Base-by-base conservation (phyloP, 2,329 filamentous ascomycete genomes). In the Colletotrichum australisinense region DNA sequence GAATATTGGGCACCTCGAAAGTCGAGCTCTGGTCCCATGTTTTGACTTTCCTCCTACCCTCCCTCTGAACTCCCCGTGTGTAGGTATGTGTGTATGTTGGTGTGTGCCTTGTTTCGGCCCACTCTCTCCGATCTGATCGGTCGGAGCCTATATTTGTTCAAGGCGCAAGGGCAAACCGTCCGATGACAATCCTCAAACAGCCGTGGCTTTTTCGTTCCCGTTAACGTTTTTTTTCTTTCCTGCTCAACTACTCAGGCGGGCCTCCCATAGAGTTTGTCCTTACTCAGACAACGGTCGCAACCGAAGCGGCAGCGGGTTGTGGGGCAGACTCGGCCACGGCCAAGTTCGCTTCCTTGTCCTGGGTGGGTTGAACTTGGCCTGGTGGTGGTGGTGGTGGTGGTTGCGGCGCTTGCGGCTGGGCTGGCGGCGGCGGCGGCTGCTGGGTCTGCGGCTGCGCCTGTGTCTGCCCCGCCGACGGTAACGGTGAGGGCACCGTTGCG, bases 111-210 rank as follows among this genome's bases (percentile, higher is more conserved):
- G 71, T 73, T 70, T 71, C 71, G 60, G 71, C 38, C 7, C 35
- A 30, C 28, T 49, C 22, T 9, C 68, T 60, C 46, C 62, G 62
- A 70, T 71, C 71, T 60, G 49, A 62, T 73, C 70, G 67, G 70
- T 49, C 24, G 56, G 35, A 73, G 67, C 70, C 53, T 69, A 70
- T 49, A 19, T 14, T 24, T 30, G 52, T 65, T 65, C 22, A 65
- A 32, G 52, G 46, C 46, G 46, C n/a, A 26, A 12, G 12, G 26
- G 4, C 14, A 22, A 60, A 28, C 28, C 53, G 69, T 69, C 67
- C 57, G 22, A 60, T 55, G 22, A 42, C 8, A 19, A 42, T 46
- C 14, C 63, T 46, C 52, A 57, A 57, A 57, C 32, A 16, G 32
- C 4, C 52, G 19, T 49, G 42, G 19, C 32, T 28, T 19, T 24